phyloP scores from a whole-genome alignment of 345 rosid species.

The Nasturtium officinale region DNA sequence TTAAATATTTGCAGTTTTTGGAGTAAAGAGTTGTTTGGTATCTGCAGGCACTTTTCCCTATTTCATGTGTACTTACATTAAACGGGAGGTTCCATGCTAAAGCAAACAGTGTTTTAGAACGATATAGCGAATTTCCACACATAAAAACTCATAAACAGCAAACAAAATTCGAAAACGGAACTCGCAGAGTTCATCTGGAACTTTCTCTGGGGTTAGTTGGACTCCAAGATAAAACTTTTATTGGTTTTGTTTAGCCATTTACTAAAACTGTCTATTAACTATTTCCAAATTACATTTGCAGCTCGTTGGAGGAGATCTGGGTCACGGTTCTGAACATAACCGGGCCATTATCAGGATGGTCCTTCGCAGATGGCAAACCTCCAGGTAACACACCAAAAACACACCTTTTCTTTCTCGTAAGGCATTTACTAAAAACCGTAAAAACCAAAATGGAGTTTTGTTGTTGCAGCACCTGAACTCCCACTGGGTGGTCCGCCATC shows the following conservation, averaged over 20 bases:
- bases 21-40: constrained; percentile 10
- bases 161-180: constrained; percentile 43
- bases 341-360: constrained; percentile 92
- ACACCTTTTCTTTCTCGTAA: neutral
- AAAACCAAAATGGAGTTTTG: constrained; percentile 16
- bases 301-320: constrained; percentile 89
- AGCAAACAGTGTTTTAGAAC: constrained; percentile 55
- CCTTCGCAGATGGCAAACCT: constrained; percentile 74
- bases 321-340: constrained; percentile 89
- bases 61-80: constrained; percentile 63
- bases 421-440: neutral
- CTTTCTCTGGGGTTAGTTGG: constrained; percentile 84
- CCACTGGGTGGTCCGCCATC: constrained; percentile 76
- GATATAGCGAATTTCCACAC: constrained; percentile 59
- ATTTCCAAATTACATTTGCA: constrained; percentile 41
- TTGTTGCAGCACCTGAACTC: constrained; percentile 65
- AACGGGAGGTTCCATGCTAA: constrained; percentile 79
- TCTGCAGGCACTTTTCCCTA: constrained; percentile 76
- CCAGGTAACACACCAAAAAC: constrained; percentile 52
- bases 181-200: constrained; percentile 86
- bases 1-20: constrained; percentile 11
- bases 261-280: neutral
- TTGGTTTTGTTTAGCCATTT: constrained; percentile 1
- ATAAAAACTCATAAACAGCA: constrained; percentile 54
- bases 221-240: neutral